Base-by-base conservation (phyloP, 805 yeast genomes). In the Kazachstania africana region DNA sequence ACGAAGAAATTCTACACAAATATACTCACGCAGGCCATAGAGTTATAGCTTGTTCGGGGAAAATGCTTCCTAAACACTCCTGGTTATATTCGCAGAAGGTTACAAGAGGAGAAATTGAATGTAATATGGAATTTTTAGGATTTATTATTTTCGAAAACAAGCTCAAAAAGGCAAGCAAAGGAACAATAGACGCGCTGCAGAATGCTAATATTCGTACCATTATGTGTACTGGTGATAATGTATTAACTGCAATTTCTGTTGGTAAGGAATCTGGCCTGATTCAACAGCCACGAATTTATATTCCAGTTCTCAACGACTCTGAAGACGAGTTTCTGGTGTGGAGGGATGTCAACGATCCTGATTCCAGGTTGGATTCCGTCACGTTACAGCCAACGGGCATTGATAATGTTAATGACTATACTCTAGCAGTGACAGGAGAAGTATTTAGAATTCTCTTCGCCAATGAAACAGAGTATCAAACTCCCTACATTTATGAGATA, bases 141-240 rank as follows among this genome's bases (percentile, higher is more conserved):
- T 85, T 91, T 45, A 81, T 91, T 37, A 66, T 91, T 3, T 91
- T 91, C 60, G 97, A 91, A 51, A 91, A 91, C 56, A 82, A 84
- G 54, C 63, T 91, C 47, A 91, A 91, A 50, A 59, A 66, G 1
- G 62, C 78, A 1, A 79, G 95, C 0, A 63, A 63, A 6, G 55
- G 60, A 0, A 82, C 87, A 0, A 63, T 91, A 30, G 40, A 55
- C 9, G 66, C 71, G 36, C 62, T 91, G 30, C 60, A 62, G 15
- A 64, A 63, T 5, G 96, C 98, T 0, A 65, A 71, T 15, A 67
- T 91, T 30, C 65, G 96, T 43, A 81, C 91, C 0, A 62, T 85
- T 18, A 91, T 91, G 98, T 91, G 98, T 55, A 91, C 98, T 0
- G 99, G 99, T 33, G 99, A 91, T 55, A 91, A 91, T 50, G 73